These are phyloP conservation scores for Dictyostelium discoideum DNA, from an alignment of 78 protist genomes.

Conservation along the genomic window DNA sequence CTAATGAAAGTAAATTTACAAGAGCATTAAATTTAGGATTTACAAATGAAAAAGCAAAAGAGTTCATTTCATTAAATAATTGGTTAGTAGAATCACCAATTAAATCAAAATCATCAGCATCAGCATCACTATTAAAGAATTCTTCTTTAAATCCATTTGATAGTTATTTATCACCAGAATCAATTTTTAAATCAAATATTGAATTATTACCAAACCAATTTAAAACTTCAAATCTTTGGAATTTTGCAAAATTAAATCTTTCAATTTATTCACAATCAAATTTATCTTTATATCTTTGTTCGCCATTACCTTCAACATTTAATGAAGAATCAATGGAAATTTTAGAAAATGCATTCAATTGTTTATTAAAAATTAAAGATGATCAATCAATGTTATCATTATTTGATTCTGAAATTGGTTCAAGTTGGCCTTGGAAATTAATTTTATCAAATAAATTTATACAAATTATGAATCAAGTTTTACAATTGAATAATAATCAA, in stretches of 20 bases:
- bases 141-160: background rate
- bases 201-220: background rate
- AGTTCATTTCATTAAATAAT: background rate
- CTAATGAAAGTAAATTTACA: background rate
- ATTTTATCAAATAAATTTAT: background rate
- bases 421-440: constrained; percentile 7
- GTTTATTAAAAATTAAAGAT: background rate
- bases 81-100: background rate
- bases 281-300: background rate
- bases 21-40: background rate
- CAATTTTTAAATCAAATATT: background rate
- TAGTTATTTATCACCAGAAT: background rate
- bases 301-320: background rate
- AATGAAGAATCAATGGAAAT: background rate
- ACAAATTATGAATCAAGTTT: background rate
- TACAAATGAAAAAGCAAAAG: background rate
- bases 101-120: background rate
- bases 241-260: background rate
- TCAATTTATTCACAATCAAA: background rate
- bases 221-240: background rate
- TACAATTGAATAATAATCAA: background rate
- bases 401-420: constrained; percentile 26
- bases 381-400: background rate
- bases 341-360: background rate
- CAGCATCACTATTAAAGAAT: background rate